Base-by-base conservation (phyloP, 768 basidiomycete species). In the Sarcodon sp. region DNA sequence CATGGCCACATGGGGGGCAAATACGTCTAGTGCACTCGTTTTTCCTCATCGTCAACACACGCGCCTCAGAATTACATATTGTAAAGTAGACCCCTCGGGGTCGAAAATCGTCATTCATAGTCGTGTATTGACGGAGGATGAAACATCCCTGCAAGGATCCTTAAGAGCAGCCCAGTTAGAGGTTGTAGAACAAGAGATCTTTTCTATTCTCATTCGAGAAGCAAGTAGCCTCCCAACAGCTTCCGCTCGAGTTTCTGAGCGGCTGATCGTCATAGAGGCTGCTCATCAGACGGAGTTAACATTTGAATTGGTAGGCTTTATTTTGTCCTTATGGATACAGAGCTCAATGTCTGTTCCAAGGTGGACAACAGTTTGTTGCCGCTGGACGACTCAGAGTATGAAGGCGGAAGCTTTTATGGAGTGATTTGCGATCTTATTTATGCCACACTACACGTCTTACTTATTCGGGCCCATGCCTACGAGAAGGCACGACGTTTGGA, bases 181-280 rank as follows among this genome's bases (percentile, higher is more conserved):
- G 59, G 68, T 80, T 11, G 72, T 88, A 5, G 85, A 91, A 48
- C 80, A 84, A 57, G 88, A 91, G 57, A 80, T 90, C 35, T 91
- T 88, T 53, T 67, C 79, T 3, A 57, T 77, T 16, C 67, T 91
- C 16, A 83, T 88, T 36, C 73, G 68, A 57, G 88, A 90, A 63
- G 83, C 86, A n/a, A 79, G 81, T 48, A 75, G 61, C 50, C 67
- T 90, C 8, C 82, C 86, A 11, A 85, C 83, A 0, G 83, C 83
- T 3, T 79, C 83, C 33, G 83, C 83, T 9, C 74, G 78, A 21
- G 86, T 90, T 5, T 82, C 86, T 3, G 88, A 91, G 58, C 73
- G 83, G 34, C 66, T 84, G 36, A 80, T 91, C 31, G 74, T 76
- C 33, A 75, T 91, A 46, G 84, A 87, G 50, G 80, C 79, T n/a